Percentiles rank a stretch among this genome's conserved stretches.
phyloP scores from a whole-genome alignment of 1,139 yeast species.

The Kurtzmaniella natalensis region DNA sequence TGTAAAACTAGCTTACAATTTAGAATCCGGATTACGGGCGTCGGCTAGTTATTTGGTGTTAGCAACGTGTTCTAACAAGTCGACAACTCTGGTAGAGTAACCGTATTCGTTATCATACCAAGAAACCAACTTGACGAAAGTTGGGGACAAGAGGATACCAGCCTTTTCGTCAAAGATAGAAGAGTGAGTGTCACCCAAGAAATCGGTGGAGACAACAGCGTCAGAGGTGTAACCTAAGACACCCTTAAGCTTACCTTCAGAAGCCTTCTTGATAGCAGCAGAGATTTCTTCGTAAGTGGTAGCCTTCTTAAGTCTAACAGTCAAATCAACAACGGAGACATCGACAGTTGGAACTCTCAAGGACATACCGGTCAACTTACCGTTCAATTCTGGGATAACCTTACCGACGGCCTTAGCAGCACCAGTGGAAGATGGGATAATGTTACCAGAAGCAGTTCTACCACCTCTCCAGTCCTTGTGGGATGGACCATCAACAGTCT shows the following conservation, averaged over 20 bases:
- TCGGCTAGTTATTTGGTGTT: slow-evolving; percentile 28
- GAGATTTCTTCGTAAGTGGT: slow-evolving; percentile 75
- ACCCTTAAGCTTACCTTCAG: slow-evolving; percentile 71
- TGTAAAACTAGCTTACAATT: slow-evolving; percentile 10
- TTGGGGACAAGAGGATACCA: slow-evolving; percentile 77
- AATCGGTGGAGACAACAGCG: slow-evolving; percentile 82
- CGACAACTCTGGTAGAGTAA: slow-evolving; percentile 89
- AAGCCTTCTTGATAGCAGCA: slow-evolving; percentile 64
- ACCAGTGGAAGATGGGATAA: slow-evolving; percentile 87
- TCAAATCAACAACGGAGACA: slow-evolving; percentile 59
- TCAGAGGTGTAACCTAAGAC: slow-evolving; percentile 81
- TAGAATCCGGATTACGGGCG: slow-evolving; percentile 10
- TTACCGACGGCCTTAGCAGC: slow-evolving; percentile 93
- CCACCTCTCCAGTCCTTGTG: slow-evolving; percentile 96
- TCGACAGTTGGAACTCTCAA: slow-evolving; percentile 86
- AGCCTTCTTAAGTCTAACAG: slow-evolving; percentile 57
- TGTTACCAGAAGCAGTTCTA: slow-evolving; percentile 87
- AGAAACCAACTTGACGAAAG: slow-evolving; percentile 79
- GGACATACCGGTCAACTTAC: slow-evolving; percentile 86
- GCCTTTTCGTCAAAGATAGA: slow-evolving; percentile 84
- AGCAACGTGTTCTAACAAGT: slow-evolving; percentile 74
- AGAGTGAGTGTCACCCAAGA: slow-evolving; percentile 73
- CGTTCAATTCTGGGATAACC: slow-evolving; percentile 83
- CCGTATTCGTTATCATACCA: slow-evolving; percentile 94
- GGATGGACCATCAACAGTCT: slow-evolving; percentile 90